Conservation (phyloP, 768 basidiomycete species). For the Omphalotus guepiniiformis region DNA sequence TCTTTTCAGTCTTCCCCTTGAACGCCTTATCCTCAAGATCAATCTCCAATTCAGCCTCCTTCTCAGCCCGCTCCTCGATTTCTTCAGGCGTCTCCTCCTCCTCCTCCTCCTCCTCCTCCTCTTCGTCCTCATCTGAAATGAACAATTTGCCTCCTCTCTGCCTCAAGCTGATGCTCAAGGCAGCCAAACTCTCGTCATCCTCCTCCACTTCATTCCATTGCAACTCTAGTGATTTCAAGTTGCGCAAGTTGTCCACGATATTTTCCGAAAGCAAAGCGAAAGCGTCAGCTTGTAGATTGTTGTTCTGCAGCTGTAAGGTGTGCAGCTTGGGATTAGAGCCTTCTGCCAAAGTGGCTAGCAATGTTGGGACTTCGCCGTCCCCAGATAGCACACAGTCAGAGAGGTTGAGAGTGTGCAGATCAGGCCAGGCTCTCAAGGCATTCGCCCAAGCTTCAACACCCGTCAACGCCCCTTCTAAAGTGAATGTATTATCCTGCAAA, state of each 20-base stretch:
- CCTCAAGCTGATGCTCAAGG: conserved; percentile 51
- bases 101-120: conserved; percentile 64
- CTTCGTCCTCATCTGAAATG: conserved; percentile 77
- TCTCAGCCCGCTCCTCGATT: conserved; percentile 26
- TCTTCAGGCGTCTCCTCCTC: conserved; percentile 42
- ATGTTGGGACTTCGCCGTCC: conserved; percentile 71
- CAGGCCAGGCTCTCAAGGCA: conserved; percentile 65
- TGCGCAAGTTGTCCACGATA: conserved; percentile 54
- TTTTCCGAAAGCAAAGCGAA: conserved; percentile 65
- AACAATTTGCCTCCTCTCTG: conserved; percentile 64
- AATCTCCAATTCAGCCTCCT: conserved; percentile 18
- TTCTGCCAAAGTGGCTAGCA: conserved; percentile 54
- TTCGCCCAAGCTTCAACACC: conserved; percentile 58
- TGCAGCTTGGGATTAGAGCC: conserved; percentile 76
- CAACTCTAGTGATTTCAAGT: conserved; percentile 69
- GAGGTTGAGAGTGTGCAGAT: conserved; percentile 76
- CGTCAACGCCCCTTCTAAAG: conserved; percentile 47
- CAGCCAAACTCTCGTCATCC: conserved; percentile 58
- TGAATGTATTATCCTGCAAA: conserved; percentile 89
- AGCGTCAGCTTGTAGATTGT: conserved; percentile 74
- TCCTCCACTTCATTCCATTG: conserved; percentile 91
- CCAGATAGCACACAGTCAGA: conserved; percentile 88
- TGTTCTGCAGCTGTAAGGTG: conserved; percentile 83
- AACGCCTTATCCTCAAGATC: conserved; percentile 24
- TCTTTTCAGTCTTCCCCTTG: conserved; percentile 22